These are phyloP conservation scores for Vickermania ingenoplastis DNA, from an alignment of 208 protist species.

Conservation along the genomic window DNA sequence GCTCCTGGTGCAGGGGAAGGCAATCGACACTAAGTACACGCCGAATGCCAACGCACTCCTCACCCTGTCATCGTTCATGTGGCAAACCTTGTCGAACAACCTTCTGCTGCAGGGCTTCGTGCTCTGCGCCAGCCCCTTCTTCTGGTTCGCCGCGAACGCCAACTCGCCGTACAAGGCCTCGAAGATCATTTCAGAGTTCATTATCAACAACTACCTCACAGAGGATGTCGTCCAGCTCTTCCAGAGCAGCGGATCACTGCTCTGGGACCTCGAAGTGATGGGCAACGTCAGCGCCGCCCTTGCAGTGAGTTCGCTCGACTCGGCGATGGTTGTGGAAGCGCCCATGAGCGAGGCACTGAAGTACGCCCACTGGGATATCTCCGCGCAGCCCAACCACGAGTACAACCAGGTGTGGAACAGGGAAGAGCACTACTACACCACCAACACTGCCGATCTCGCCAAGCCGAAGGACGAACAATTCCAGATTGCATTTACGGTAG, in stretches of 20 bases:
- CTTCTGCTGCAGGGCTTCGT: background rate
- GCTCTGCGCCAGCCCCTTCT: background rate
- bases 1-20: background rate
- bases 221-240: conserved; percentile 4
- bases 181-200: background rate
- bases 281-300: conserved; percentile 8
- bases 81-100: background rate
- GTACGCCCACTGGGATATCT: conserved; percentile 6
- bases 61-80: background rate
- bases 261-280: background rate
- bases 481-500: background rate
- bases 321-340: background rate
- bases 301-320: background rate
- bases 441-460: conserved; percentile 1
- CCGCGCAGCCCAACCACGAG: background rate
- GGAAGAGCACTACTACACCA: conserved; percentile 4
- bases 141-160: background rate
- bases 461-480: background rate
- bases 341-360: conserved; percentile 5
- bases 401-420: conserved; percentile 1
- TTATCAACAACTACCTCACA: background rate
- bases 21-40: background rate
- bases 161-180: background rate
- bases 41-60: background rate
- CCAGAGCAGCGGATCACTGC: background rate